phyloP scores from a whole-genome alignment of 306 rosid species.

The Lablab purpureus region DNA sequence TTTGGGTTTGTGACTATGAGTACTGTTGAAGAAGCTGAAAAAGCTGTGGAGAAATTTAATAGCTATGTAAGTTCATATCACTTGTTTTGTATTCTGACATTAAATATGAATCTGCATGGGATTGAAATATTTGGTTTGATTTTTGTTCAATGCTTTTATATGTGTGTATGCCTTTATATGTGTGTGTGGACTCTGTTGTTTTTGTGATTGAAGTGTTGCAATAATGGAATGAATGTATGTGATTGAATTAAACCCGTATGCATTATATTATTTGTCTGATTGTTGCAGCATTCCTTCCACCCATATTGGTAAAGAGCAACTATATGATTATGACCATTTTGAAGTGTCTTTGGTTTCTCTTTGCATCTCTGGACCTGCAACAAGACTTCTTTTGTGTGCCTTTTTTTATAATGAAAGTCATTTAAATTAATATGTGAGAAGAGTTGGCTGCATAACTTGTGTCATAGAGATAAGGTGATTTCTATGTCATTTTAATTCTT shows the following conservation, averaged over 20 bases:
- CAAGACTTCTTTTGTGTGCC: not conserved
- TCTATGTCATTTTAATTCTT: slow-evolving; percentile 19
- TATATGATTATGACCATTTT: not conserved
- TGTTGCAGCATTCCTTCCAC: not conserved
- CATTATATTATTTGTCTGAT: not conserved
- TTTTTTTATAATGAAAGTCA: not conserved
- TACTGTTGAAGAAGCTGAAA: slow-evolving; percentile 90
- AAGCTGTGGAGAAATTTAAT: slow-evolving; percentile 70
- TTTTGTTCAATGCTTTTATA: no score
- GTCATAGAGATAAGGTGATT: not conserved
- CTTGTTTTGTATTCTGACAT: not conserved
- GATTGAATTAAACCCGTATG: no score
- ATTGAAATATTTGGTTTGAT: not conserved
- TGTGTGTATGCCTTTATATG: no score
- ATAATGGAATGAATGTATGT: not conserved
- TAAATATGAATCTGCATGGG: not conserved
- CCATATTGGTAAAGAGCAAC: not conserved
- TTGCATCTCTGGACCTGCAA: not conserved
- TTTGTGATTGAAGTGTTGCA: not conserved
- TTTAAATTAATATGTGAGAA: not conserved
- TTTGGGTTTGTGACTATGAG: slow-evolving; percentile 96
- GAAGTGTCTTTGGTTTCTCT: no score
- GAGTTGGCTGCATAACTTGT: not conserved
- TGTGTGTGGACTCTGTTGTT: not conserved
- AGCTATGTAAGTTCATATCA: slow-evolving; percentile 67